Percentiles rank a stretch among this genome's conserved stretches.
Evolutionary conservation across 202 grass and related monocot species (phyloP).

Genomic region (Alloteropsis angusta): DNA sequence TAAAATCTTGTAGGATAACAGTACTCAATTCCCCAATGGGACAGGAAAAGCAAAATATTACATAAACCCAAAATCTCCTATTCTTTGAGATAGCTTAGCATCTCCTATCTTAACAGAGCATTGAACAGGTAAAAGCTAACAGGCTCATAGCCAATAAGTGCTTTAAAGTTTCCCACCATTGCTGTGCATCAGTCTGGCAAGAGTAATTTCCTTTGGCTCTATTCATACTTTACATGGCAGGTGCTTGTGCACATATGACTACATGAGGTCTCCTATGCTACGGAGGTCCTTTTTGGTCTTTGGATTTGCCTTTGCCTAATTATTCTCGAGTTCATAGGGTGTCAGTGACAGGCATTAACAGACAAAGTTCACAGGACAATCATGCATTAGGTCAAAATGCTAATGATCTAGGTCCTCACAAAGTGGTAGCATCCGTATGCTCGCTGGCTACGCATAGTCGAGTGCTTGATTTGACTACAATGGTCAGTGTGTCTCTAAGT

Average conservation of each 20-base stretch:
- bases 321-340: conserved; percentile 13
- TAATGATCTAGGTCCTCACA: conserved; percentile 25
- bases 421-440: neutral
- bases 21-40: neutral
- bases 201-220: conserved; percentile 9
- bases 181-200: neutral
- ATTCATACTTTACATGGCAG: conserved; percentile 30
- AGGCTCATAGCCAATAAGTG: neutral
- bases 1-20: neutral
- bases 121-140: neutral
- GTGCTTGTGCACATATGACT: neutral
- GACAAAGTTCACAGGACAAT: conserved; percentile 2
- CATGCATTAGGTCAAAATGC: conserved; percentile 20
- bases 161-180: neutral
- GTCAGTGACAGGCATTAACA: conserved; percentile 9
- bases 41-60: neutral
- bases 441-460: neutral
- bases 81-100: neutral
- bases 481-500: neutral
- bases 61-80: neutral
- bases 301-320: conserved; percentile 22
- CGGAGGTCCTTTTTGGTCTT: neutral
- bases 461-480: conserved; percentile 20
- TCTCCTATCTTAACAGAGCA: neutral
- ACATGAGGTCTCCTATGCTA: neutral